Conservation (phyloP, 139 green algal species). For the Zygnema cylindricum region DNA sequence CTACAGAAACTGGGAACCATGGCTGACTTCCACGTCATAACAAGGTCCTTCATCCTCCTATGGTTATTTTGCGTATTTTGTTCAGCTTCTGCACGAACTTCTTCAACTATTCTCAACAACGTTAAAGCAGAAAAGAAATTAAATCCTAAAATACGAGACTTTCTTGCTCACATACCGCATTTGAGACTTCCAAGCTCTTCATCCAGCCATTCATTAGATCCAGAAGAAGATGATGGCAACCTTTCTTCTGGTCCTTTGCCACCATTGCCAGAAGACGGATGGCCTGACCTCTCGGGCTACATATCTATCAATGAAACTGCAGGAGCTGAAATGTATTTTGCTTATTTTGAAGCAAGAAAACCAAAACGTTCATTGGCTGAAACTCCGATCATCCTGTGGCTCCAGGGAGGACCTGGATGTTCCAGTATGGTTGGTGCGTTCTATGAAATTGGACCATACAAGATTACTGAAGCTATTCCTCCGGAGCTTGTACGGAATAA, state of each 20-base stretch:
- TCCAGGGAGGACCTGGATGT: slow-evolving; percentile 66
- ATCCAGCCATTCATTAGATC: too few relatives aligned
- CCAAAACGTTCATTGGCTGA: neutral
- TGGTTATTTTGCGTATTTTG: too few relatives aligned
- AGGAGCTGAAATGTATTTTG: slow-evolving; percentile 22
- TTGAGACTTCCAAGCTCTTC: too few relatives aligned
- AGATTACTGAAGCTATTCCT: slow-evolving; percentile 16
- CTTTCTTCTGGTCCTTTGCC: neutral
- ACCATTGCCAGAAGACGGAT: neutral
- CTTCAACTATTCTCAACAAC: too few relatives aligned
- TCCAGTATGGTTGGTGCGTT: slow-evolving; percentile 61
- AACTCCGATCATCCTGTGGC: slow-evolving; percentile 65
- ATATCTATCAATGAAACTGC: slow-evolving; percentile 12
- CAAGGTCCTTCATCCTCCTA: too few relatives aligned
- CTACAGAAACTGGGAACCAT: too few relatives aligned
- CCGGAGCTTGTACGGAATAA: slow-evolving; percentile 57
- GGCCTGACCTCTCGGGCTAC: slow-evolving; percentile 27
- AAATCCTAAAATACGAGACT: too few relatives aligned
- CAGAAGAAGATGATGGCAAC: neutral
- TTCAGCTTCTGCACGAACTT: too few relatives aligned
- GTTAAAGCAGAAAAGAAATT: too few relatives aligned
- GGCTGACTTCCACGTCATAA: too few relatives aligned
- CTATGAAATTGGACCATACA: slow-evolving; percentile 63
- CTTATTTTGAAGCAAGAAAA: slow-evolving; percentile 35
- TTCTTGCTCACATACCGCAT: too few relatives aligned